Conservation (phyloP, 495 filamentous ascomycete species). For the Tuber magnatum region DNA sequence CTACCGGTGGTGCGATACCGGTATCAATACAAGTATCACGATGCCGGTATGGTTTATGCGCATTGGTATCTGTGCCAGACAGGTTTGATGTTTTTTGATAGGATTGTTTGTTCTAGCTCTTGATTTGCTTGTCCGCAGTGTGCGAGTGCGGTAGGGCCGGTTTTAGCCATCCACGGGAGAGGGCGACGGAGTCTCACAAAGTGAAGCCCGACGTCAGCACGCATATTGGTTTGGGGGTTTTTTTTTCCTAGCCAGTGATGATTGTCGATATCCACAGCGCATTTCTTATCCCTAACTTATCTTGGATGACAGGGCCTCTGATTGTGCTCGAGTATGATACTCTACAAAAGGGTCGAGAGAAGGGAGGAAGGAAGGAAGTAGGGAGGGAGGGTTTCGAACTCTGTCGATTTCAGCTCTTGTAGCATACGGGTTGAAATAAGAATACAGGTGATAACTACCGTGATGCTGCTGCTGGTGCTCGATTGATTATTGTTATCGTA, state of each 20-base stretch:
- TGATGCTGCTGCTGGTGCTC: background rate
- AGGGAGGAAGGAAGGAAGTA: too few relatives aligned
- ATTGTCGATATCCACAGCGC: background rate
- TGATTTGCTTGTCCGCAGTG: background rate
- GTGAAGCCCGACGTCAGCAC: background rate
- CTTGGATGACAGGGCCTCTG: background rate
- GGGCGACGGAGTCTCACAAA: background rate
- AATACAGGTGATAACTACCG: background rate
- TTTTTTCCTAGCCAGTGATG: background rate
- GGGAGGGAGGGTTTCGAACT: background rate
- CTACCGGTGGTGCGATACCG: background rate
- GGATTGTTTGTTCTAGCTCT: background rate
- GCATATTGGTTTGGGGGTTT: background rate
- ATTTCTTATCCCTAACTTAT: background rate
- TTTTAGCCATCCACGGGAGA: background rate
- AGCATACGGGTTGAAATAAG: background rate
- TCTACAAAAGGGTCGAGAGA: background rate
- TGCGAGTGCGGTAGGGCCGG: background rate
- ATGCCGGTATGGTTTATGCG: background rate
- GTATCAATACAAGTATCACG: background rate
- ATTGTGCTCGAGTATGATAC: background rate
- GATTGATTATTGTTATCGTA: background rate
- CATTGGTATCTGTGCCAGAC: background rate
- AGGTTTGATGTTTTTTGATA: background rate
- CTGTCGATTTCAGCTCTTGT: background rate